phyloP scores from a whole-genome alignment of 1,139 yeast species.

The Hemisphaericaspora subhashii region DNA sequence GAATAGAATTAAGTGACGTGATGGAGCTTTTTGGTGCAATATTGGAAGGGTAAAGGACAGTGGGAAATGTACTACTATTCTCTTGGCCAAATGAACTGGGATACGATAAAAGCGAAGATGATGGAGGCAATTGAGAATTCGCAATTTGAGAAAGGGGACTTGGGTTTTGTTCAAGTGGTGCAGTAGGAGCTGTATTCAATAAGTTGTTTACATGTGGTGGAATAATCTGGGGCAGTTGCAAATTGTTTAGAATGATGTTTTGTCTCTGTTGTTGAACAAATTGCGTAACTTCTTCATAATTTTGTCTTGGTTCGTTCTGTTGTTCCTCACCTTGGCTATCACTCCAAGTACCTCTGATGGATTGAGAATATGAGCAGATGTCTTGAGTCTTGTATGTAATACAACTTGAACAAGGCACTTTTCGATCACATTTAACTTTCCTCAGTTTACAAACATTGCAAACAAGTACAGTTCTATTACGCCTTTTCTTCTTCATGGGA shows the following conservation, averaged over 20 bases:
- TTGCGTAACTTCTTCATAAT: neutral
- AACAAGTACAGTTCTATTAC: conserved; percentile 30
- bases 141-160: neutral
- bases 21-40: neutral
- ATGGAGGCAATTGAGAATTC: neutral
- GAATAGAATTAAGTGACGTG: neutral
- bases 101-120: neutral
- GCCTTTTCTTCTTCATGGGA: conserved; percentile 13
- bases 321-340: neutral
- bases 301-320: neutral
- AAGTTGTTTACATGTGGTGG: neutral
- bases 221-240: neutral
- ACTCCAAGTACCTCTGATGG: conserved; percentile 7
- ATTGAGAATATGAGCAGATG: conserved; percentile 30
- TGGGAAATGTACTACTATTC: neutral
- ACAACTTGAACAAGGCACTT: conserved; percentile 31
- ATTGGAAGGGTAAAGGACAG: neutral
- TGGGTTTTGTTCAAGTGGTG: neutral
- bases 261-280: neutral
- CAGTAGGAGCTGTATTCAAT: neutral
- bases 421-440: conserved; percentile 36
- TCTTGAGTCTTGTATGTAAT: conserved; percentile 23
- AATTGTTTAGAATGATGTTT: too few relatives aligned
- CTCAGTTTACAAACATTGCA: conserved; percentile 41
- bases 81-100: neutral